phyloP scores from a whole-genome alignment of 768 basidiomycete species.

The Gloeopeniophorella convolvens region DNA sequence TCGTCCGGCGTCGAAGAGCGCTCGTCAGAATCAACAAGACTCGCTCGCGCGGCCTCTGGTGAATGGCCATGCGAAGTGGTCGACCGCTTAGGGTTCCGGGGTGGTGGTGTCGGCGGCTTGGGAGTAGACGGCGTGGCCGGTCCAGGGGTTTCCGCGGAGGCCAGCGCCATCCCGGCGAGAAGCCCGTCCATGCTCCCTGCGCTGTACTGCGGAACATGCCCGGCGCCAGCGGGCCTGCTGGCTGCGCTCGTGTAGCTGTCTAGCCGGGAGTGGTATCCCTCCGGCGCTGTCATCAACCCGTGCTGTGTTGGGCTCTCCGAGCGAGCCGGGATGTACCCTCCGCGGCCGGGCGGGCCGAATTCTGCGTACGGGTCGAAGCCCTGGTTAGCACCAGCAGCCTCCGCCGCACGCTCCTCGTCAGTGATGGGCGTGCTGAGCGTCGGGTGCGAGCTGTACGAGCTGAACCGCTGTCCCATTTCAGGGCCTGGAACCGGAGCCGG shows the following conservation, averaged over 20 bases:
- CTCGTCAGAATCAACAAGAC: not conserved
- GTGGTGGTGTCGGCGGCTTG: slow-evolving; percentile 6
- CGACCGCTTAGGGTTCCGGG: slow-evolving; percentile 12
- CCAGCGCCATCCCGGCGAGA: slow-evolving; percentile 29
- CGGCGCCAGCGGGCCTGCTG: slow-evolving; percentile 24
- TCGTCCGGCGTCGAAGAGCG: not conserved
- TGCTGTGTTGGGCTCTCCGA: slow-evolving; percentile 41
- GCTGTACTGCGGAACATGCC: slow-evolving; percentile 44
- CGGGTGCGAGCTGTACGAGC: slow-evolving; percentile 20
- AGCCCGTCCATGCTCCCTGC: slow-evolving; percentile 57
- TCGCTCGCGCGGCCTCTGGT: not conserved
- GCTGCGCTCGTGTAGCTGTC: slow-evolving; percentile 26
- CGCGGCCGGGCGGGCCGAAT: slow-evolving; percentile 23
- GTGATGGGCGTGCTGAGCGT: slow-evolving; percentile 19
- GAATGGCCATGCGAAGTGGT: not conserved
- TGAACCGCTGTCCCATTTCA: slow-evolving; percentile 21
- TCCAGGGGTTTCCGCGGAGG: not conserved
- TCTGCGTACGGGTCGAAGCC: slow-evolving; percentile 14
- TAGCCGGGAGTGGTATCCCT: slow-evolving; percentile 14
- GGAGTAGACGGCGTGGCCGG: not conserved
- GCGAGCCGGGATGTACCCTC: slow-evolving; percentile 42
- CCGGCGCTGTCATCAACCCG: slow-evolving; percentile 15
- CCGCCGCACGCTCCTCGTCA: slow-evolving; percentile 17
- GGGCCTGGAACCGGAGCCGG: slow-evolving; percentile 19
- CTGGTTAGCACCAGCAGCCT: not conserved